Evolutionary conservation across 1,284 basidiomycete genomes (phyloP), one percentile per base, ranked within the genome.

Genomic region (Pseudozyma tsukubaensis): DNA sequence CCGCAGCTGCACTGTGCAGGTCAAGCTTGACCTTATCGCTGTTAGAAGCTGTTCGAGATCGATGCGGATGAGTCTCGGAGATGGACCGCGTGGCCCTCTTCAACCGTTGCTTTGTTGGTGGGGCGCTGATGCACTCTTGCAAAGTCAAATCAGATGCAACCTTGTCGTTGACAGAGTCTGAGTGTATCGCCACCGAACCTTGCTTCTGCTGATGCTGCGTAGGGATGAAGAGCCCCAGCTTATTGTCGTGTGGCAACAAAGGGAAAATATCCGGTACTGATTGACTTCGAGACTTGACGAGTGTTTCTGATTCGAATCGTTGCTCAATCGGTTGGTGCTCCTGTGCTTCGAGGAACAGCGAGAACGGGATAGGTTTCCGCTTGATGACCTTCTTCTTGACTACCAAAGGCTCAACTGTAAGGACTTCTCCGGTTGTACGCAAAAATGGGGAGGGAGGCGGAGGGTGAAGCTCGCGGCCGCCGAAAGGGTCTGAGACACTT

Each of bases 351-450:
- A 49, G 12, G 5, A 67, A 57, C 4, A 68, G 59, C 11, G 45
- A 62, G 12, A 35, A 3, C 0, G 66, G 66, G 47, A 68, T 68
- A 4, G 66, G 66, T 18, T 68, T 68, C 9, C 66, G 59, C 16
- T 35, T 49, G 32, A 47, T 19, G 32, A 16, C 19, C 16, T 55
- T 68, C 11, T 14, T 39, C 14, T 42, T 50, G 1, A 58, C 34
- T 8, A 56, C 42, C 3, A 43, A 18, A 19, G 21, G 9, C 8
- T 50, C 16, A 36, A 43, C 13, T n/a, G 34, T 1, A 4, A 35
- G 36, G 12, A 48, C 56, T 58, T 47, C 50, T 9, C 24, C 29
- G 32, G 12, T 11, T 39, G 39, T 53, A 24, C 36, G 6, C 10
- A 34, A 29, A 3, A 5, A 34, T 5, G 50, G 24, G 24, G 3